Conservation (phyloP, 176 grass and related monocot genomes). For the Ensete glaucum region DNA sequence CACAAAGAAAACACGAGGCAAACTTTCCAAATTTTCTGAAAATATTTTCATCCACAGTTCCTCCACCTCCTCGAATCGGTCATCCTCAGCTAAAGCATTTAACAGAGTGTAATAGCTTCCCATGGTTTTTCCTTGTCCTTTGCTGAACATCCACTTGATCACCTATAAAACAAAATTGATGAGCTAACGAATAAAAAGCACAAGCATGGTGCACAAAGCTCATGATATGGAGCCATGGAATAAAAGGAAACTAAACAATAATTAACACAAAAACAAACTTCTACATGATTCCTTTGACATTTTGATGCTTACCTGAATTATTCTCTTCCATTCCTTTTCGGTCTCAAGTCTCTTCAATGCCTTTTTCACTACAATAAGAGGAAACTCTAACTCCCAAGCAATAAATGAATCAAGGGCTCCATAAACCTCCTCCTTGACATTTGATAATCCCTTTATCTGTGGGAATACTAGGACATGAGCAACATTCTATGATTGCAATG, state of each 20-base stretch:
- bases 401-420: slow-evolving; percentile 94
- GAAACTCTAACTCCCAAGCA: slow-evolving; percentile 98
- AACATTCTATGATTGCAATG: too few relatives aligned
- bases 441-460: slow-evolving; percentile 81
- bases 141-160: slow-evolving; percentile 98
- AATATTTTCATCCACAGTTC: slow-evolving; percentile 83
- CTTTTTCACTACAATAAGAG: slow-evolving; percentile 91
- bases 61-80: slow-evolving; percentile 71
- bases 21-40: slow-evolving; percentile 60
- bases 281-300: too few relatives aligned
- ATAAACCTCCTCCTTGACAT: slow-evolving; percentile 95
- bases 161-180: slow-evolving; percentile 39
- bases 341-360: slow-evolving; percentile 71
- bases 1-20: slow-evolving; percentile 82
- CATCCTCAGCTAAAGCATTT: slow-evolving; percentile 82
- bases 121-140: slow-evolving; percentile 99
- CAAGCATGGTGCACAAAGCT: too few relatives aligned
- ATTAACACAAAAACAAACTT: too few relatives aligned
- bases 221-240: too few relatives aligned
- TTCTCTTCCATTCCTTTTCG: slow-evolving; percentile 95
- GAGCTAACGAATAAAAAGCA: neutral
- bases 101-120: slow-evolving; percentile 86
- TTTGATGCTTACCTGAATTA: slow-evolving; percentile 63
- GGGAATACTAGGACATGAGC: too few relatives aligned
- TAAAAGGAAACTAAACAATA: too few relatives aligned